phyloP scores from a whole-genome alignment of 129 eudicot species.

The Pulicaria dysenterica region DNA sequence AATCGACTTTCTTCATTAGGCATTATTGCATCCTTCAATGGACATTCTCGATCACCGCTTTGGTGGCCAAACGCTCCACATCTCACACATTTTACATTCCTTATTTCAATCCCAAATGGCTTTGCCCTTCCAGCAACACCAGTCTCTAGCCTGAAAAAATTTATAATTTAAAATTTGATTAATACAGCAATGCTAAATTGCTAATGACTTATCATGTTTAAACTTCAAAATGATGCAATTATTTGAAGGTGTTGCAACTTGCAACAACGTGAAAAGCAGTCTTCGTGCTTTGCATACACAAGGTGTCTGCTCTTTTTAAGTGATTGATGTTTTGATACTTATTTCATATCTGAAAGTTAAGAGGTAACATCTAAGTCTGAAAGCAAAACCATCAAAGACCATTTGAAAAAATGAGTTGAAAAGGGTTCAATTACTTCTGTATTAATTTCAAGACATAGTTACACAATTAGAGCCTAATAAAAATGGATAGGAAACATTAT shows the following conservation, averaged over 20 bases:
- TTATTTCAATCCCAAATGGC: constrained; percentile 93
- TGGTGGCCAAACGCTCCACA: constrained; percentile 93
- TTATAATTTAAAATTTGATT: neutral
- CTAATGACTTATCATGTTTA: neutral
- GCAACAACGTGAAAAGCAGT: constrained; percentile 1
- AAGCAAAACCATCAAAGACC: neutral
- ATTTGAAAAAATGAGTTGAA: neutral
- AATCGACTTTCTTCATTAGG: constrained; percentile 95
- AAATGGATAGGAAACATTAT: neutral
- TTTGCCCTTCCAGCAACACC: constrained; percentile 78
- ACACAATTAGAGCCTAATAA: constrained; percentile 5
- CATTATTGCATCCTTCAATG: constrained; percentile 90
- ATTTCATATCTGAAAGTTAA: constrained; percentile 1
- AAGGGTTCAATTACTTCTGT: constrained; percentile 1
- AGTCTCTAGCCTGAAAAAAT: constrained; percentile 76
- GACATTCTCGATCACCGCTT: constrained; percentile 99
- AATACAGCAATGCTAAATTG: neutral
- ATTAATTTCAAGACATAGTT: neutral
- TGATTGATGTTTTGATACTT: neutral
- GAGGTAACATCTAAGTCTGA: neutral
- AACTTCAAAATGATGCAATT: neutral
- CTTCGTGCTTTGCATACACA: neutral
- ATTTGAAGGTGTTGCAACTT: neutral
- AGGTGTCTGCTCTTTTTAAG: neutral
- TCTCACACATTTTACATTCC: constrained; percentile 98